Percentiles rank a stretch among this genome's conserved stretches.
These are phyloP conservation scores for Chrysoporthe deuterocubensis DNA, from an alignment of 2,329 filamentous ascomycete species.

Conservation along the genomic window DNA sequence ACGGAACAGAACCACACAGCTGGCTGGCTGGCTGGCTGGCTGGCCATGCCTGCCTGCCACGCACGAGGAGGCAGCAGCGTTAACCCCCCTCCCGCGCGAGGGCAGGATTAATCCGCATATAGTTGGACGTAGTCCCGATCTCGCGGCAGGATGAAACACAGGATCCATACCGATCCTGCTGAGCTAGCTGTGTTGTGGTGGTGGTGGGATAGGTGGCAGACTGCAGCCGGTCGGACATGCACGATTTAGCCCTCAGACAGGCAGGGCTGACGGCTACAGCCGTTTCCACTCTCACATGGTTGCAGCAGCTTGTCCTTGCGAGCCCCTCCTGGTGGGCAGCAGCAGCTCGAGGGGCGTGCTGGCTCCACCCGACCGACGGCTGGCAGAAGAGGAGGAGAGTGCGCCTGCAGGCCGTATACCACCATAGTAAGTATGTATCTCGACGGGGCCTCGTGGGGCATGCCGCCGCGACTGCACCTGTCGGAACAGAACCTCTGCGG, in stretches of 20 bases:
- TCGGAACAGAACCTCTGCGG: too few species aligned
- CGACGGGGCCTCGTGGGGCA: too few species aligned
- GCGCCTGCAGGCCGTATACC: too few species aligned
- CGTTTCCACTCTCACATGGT: not conserved
- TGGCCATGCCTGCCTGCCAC: too few species aligned
- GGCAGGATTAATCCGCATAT: not conserved
- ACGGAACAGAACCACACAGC: not conserved
- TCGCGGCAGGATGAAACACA: not conserved
- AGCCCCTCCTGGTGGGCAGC: too few species aligned
- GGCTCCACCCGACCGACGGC: too few species aligned
- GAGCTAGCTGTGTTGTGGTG: not conserved
- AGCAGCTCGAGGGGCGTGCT: too few species aligned
- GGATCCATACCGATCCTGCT: too few species aligned
- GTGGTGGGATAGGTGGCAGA: not conserved
- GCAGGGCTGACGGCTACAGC: conserved; percentile 1
- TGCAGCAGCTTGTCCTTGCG: not conserved
- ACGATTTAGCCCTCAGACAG: not conserved
- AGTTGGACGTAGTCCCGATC: not conserved
- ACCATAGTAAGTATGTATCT: too few species aligned
- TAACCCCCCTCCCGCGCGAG: too few species aligned
- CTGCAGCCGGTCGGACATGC: conserved; percentile 13
- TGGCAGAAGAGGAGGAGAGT: not conserved
- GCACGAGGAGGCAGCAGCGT: too few species aligned
- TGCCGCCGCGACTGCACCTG: too few species aligned
- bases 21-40: not conserved